Evolutionary conservation across 306 rosid species (phyloP).

Genomic region (Ziziphus jujuba): DNA sequence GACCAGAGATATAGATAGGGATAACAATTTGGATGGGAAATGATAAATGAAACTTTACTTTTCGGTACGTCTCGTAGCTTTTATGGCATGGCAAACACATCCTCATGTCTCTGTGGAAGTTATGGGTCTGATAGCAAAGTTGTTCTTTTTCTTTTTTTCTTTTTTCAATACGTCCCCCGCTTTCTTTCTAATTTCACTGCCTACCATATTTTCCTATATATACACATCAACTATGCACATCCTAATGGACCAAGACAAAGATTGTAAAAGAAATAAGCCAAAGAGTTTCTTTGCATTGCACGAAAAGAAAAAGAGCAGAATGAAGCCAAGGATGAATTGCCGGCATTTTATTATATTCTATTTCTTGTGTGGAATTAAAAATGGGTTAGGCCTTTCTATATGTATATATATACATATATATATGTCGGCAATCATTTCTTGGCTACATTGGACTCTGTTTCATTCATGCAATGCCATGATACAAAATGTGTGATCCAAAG

Average conservation of each 20-base stretch:
- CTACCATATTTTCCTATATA: background rate
- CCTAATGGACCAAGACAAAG: background rate
- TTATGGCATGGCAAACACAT: background rate
- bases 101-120: background rate
- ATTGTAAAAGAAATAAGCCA: background rate
- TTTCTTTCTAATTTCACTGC: background rate
- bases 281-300: constrained; percentile 10
- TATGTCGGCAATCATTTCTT: constrained; percentile 35
- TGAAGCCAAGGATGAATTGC: constrained; percentile 66
- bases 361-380: background rate
- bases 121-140: background rate
- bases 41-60: no score
- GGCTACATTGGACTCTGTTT: constrained; percentile 37
- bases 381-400: background rate
- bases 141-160: constrained; percentile 1
- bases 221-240: background rate
- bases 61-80: no score
- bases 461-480: constrained; percentile 26
- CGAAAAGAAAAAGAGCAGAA: constrained; percentile 26
- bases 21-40: no score
- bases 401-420: background rate
- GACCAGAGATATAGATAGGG: no score
- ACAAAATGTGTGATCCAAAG: background rate
- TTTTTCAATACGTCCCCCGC: background rate
- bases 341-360: constrained; percentile 11